Percentiles rank a stretch among this genome's conserved stretches.
These are phyloP conservation scores for Talaromyces marneffei DNA, from an alignment of 2,329 filamentous ascomycete species.

Conservation along the genomic window DNA sequence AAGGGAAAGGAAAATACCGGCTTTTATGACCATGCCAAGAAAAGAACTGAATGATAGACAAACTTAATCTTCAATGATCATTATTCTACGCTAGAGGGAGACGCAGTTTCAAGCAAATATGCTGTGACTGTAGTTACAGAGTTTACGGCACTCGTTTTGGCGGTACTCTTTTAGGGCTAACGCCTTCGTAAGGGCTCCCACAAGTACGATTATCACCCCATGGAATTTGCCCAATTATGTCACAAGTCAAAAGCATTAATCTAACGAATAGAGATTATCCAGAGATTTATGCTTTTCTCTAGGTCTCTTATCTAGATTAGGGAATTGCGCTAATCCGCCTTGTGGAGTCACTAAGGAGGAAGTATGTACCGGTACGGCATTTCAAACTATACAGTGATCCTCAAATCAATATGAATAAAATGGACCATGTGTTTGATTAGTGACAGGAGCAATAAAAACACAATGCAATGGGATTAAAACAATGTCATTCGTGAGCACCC, in stretches of 20 bases:
- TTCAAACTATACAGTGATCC: not conserved
- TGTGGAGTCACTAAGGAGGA: not conserved
- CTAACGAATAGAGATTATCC: not conserved
- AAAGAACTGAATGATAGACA: not conserved
- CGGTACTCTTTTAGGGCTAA: constrained; percentile 1
- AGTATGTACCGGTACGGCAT: not conserved
- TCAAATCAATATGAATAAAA: not conserved
- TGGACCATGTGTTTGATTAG: not conserved
- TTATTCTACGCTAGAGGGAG: not conserved
- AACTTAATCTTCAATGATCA: not conserved
- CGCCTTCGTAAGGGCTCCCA: not conserved
- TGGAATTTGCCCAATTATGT: not conserved
- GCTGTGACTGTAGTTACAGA: not conserved
- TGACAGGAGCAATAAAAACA: not conserved
- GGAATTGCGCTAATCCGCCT: not conserved
- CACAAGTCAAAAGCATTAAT: not conserved
- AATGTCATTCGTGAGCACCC: not conserved
- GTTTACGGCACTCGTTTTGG: not conserved
- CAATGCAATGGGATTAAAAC: not conserved
- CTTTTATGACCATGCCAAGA: not conserved
- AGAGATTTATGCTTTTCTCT: not conserved
- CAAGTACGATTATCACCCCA: not conserved
- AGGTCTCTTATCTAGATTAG: not conserved
- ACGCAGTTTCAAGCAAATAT: not conserved
- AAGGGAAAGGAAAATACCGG: not conserved